Evolutionary conservation across 306 rosid genomes (phyloP).

Genomic region (Vigna angularis): DNA sequence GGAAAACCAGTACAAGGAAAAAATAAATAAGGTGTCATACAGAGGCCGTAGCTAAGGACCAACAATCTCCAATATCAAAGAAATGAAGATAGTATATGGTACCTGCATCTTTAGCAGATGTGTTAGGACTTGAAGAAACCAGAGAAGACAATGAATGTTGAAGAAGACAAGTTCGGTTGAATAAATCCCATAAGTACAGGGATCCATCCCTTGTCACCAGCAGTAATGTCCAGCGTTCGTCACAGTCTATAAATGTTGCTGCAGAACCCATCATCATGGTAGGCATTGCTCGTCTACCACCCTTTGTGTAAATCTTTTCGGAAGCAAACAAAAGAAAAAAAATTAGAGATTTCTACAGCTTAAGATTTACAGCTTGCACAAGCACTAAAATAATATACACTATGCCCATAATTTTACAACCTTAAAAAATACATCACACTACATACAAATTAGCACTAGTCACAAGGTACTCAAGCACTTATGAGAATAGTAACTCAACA

Average conservation of each 20-base stretch:
- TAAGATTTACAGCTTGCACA: constrained; percentile 33
- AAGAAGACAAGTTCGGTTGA: constrained; percentile 75
- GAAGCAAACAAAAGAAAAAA: constrained; percentile 37
- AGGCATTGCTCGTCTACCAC: constrained; percentile 96
- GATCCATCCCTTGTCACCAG: constrained; percentile 91
- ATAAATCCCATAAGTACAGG: constrained; percentile 85
- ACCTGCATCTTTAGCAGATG: constrained; percentile 80
- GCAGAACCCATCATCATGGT: constrained; percentile 94
- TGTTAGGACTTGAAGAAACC: constrained; percentile 61
- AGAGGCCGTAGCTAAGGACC: constrained; percentile 8
- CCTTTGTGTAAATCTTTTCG: constrained; percentile 83
- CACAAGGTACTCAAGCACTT: constrained; percentile 1
- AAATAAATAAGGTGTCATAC: neutral
- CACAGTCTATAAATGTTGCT: constrained; percentile 91
- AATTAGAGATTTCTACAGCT: constrained; percentile 10
- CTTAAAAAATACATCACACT: neutral
- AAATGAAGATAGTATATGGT: constrained; percentile 24
- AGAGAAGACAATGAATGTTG: constrained; percentile 84
- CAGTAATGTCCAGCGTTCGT: constrained; percentile 87
- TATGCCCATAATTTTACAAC: constrained; percentile 4
- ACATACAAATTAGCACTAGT: constrained; percentile 8
- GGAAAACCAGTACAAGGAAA: constrained; percentile 23
- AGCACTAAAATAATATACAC: constrained; percentile 10
- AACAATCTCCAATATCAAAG: constrained; percentile 30
- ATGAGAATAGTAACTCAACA: neutral